phyloP scores from a whole-genome alignment of 345 rosid species.

The rapeseed (Brassica napus) region Da-Ae NC_063440.1:24471001-24471500 shows the following conservation, averaged over 20 bases:
- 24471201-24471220: conserved; percentile 48
- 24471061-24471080: conserved; percentile 52
- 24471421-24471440: conserved; percentile 75
- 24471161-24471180: conserved; percentile 42
- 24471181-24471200: conserved; percentile 54
- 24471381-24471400: conserved; percentile 84
- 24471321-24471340: conserved; percentile 86
- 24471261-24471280: conserved; percentile 63
- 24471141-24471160: conserved; percentile 61
- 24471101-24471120: conserved; percentile 59
- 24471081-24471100: conserved; percentile 75
- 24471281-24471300: conserved; percentile 53
- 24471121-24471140: conserved; percentile 83
- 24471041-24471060: conserved; percentile 86
- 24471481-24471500: conserved; percentile 73
- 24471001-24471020: conserved; percentile 80
- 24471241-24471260: conserved; percentile 40
- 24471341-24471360: conserved; percentile 92
- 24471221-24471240: conserved; percentile 54
- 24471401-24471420: conserved; percentile 90
- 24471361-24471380: conserved; percentile 77
- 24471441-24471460: conserved; percentile 91
- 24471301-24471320: conserved; percentile 70
- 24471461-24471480: conserved; percentile 70
- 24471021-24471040: conserved; percentile 85